Percentiles rank a stretch among this genome's conserved stretches.
Evolutionary conservation across 331 rosid species (phyloP).

Genomic region (Spiraea crenata): DNA sequence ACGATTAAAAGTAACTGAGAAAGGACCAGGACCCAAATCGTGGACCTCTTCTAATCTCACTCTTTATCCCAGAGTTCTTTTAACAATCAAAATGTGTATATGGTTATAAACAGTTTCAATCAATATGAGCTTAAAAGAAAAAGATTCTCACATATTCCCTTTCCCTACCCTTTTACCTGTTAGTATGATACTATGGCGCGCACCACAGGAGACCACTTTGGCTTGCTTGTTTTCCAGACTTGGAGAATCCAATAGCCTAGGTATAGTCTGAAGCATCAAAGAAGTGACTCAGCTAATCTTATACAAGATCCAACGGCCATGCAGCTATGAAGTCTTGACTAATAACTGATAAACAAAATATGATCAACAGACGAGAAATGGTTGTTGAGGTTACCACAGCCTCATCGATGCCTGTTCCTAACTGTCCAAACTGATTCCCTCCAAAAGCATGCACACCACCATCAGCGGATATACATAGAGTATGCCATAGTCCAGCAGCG

Average conservation of each 20-base stretch:
- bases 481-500: conserved; percentile 96
- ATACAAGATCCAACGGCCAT: not conserved
- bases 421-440: conserved; percentile 91
- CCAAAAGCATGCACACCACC: conserved; percentile 73
- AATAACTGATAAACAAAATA: not conserved
- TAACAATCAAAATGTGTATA: no score
- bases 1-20: no score
- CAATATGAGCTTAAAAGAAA: not conserved
- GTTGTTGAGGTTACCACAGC: conserved; percentile 50
- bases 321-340: not conserved
- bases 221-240: conserved; percentile 54
- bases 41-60: no score
- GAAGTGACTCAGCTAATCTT: not conserved
- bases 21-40: no score
- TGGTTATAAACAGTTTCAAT: not conserved
- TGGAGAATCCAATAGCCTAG: conserved; percentile 65
- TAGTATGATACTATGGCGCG: conserved; percentile 74
- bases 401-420: conserved; percentile 82
- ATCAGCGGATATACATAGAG: conserved; percentile 62
- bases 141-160: not conserved
- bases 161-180: conserved; percentile 46
- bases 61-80: no score
- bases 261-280: conserved; percentile 49
- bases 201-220: conserved; percentile 67
- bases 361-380: not conserved